Evolutionary conservation across 2,329 filamentous ascomycete species (phyloP).

Genomic region (Nigrospora osmanthi): DNA sequence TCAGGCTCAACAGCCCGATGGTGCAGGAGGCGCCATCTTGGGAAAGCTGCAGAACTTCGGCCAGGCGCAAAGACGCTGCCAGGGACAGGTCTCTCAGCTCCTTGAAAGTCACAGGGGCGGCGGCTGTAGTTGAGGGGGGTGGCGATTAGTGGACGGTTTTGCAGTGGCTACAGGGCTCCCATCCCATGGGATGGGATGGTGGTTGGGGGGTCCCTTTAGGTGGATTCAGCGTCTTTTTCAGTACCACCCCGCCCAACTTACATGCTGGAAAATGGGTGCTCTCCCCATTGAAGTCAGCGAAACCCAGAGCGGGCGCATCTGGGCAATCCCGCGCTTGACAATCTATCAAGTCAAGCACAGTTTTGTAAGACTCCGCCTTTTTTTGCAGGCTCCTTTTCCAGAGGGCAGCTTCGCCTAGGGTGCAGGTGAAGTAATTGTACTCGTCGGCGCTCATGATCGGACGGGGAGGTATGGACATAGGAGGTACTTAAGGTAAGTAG

Average conservation of each 20-base stretch:
- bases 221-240: too few relatives aligned
- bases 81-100: slow-evolving; percentile 21
- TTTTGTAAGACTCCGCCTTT: slow-evolving; percentile 27
- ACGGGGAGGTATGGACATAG: too few relatives aligned
- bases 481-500: too few relatives aligned
- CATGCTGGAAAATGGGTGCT: slow-evolving; percentile 4
- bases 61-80: slow-evolving; percentile 21
- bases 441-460: slow-evolving; percentile 4
- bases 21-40: slow-evolving; percentile 7
- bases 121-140: neutral
- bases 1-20: slow-evolving; percentile 47
- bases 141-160: too few relatives aligned
- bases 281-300: slow-evolving; percentile 23
- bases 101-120: slow-evolving; percentile 15
- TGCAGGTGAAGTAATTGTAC: slow-evolving; percentile 52
- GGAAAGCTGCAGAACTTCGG: neutral
- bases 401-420: slow-evolving; percentile 44
- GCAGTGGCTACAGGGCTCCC: too few relatives aligned
- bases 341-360: slow-evolving; percentile 42
- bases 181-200: too few relatives aligned
- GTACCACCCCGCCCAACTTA: too few relatives aligned
- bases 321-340: slow-evolving; percentile 30
- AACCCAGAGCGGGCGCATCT: slow-evolving; percentile 38
- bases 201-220: too few relatives aligned
- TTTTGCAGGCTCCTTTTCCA: slow-evolving; percentile 16